Evolutionary conservation across 352 stramenopile species (phyloP).

Genomic region (Pythium phragmitis): DNA sequence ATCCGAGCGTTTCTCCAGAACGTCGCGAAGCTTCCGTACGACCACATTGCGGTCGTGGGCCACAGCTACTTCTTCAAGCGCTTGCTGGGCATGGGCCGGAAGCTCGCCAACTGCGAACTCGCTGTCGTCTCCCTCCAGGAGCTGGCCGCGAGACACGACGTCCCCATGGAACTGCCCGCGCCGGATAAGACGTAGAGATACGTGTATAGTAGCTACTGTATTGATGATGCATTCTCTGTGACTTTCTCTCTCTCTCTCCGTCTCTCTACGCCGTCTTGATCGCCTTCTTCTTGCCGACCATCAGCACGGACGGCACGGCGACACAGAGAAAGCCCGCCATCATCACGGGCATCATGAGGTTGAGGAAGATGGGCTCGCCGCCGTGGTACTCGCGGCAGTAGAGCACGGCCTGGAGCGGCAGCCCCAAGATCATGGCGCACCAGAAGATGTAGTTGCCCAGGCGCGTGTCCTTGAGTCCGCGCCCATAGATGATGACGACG

Average conservation of each 20-base stretch:
- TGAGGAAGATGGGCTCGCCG: slow-evolving; percentile 76
- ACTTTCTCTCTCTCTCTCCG: neutral
- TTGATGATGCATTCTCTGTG: neutral
- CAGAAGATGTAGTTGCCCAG: slow-evolving; percentile 84
- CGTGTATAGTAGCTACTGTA: slow-evolving; percentile 4
- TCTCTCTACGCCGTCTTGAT: slow-evolving; percentile 10
- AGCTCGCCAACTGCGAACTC: slow-evolving; percentile 85
- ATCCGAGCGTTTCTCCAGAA: slow-evolving; percentile 62
- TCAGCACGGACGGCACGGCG: slow-evolving; percentile 48
- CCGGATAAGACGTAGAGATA: neutral
- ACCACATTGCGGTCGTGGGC: slow-evolving; percentile 76
- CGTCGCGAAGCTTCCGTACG: slow-evolving; percentile 53
- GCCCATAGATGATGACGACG: slow-evolving; percentile 86
- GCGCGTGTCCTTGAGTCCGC: slow-evolving; percentile 64
- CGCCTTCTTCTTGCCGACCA: slow-evolving; percentile 38
- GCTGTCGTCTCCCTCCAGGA: slow-evolving; percentile 38
- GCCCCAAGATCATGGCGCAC: slow-evolving; percentile 71
- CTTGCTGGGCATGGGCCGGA: slow-evolving; percentile 75
- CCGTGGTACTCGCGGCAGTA: slow-evolving; percentile 82
- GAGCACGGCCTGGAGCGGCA: slow-evolving; percentile 72
- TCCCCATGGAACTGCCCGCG: neutral
- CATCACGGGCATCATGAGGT: slow-evolving; percentile 77
- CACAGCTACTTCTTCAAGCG: slow-evolving; percentile 87
- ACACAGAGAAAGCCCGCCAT: slow-evolving; percentile 54
- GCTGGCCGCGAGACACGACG: slow-evolving; percentile 24